A percentile compares a stretch with the other conserved stretches of the same genome.
phyloP scores from a whole-genome alignment of 768 basidiomycete genomes.

The Kwoniella newhampshirensis region DNA sequence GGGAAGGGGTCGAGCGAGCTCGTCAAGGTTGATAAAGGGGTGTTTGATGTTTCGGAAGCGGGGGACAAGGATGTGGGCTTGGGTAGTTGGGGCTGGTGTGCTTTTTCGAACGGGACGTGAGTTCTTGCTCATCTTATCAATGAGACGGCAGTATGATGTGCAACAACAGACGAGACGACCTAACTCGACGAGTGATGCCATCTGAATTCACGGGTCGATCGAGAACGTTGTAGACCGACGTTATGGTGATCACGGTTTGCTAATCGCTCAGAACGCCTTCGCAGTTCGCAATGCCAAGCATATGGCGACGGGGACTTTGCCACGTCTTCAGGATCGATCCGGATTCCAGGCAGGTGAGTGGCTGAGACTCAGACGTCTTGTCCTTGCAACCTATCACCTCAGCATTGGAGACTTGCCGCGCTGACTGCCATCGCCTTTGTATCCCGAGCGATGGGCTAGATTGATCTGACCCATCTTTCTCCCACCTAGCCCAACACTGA shows the following conservation, averaged over 20 bases:
- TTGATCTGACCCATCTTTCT: not conserved
- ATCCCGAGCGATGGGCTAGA: no score
- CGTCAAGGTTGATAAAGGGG: conserved; percentile 21
- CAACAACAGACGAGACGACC: no score
- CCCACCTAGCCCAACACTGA: conserved; percentile 17
- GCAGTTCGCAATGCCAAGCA: conserved; percentile 4
- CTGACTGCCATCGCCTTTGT: not conserved
- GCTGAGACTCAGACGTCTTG: no score
- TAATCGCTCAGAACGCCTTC: not conserved
- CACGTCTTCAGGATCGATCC: conserved; percentile 3
- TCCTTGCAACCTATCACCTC: no score
- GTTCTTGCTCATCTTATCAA: not conserved
- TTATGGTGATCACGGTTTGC: no score
- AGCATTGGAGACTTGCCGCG: no score
- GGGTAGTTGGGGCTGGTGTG: conserved; percentile 43
- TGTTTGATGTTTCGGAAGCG: conserved; percentile 17
- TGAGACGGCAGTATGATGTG: no score
- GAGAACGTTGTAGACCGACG: no score
- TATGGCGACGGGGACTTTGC: conserved; percentile 13
- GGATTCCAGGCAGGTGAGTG: conserved; percentile 11
- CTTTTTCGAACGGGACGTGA: conserved; percentile 13
- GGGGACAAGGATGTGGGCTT: conserved; percentile 16
- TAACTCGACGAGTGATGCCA: no score
- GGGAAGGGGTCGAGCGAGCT: conserved; percentile 13
- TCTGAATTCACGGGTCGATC: no score